phyloP scores from a whole-genome alignment of 2,329 filamentous ascomycete genomes.

The Penicillium oxalicum region DNA sequence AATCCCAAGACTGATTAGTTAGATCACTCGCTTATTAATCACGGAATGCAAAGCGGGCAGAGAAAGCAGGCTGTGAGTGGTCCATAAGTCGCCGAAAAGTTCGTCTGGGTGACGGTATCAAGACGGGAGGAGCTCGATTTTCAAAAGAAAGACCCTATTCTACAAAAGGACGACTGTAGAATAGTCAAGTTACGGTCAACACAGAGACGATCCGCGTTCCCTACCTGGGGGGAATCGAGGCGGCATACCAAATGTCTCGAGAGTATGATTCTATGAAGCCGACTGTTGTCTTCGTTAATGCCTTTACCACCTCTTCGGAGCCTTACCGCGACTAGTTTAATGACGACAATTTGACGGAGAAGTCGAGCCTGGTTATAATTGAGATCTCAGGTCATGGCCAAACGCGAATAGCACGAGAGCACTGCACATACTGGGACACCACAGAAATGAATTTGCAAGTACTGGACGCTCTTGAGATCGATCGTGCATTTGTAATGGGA shows the following conservation, averaged over 20 bases:
- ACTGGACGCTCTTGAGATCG: constrained; percentile 45
- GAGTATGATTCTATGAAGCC: constrained; percentile 47
- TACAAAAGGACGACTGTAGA: no score
- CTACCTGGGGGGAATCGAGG: constrained; percentile 47
- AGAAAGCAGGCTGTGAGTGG: no score
- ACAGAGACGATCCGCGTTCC: constrained; percentile 42
- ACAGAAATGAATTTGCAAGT: constrained; percentile 51
- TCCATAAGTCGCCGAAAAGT: no score
- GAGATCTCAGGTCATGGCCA: constrained; percentile 50
- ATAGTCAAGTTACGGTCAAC: no score
- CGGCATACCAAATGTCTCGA: constrained; percentile 43
- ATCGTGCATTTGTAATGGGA: constrained; percentile 44
- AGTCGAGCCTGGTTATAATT: constrained; percentile 48
- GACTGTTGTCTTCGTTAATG: constrained; percentile 48
- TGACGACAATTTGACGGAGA: constrained; percentile 29
- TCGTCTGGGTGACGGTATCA: no score
- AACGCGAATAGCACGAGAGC: constrained; percentile 40
- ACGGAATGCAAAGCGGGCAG: no score
- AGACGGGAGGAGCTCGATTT: no score
- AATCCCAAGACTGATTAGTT: no score
- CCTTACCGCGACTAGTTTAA: constrained; percentile 40
- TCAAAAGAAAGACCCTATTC: no score
- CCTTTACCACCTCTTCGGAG: constrained; percentile 46
- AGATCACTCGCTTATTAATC: no score
- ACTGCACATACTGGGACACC: constrained; percentile 53